Evolutionary conservation across 805 yeast species (phyloP).

Genomic region (Wickerhamiella hasegawae): DNA sequence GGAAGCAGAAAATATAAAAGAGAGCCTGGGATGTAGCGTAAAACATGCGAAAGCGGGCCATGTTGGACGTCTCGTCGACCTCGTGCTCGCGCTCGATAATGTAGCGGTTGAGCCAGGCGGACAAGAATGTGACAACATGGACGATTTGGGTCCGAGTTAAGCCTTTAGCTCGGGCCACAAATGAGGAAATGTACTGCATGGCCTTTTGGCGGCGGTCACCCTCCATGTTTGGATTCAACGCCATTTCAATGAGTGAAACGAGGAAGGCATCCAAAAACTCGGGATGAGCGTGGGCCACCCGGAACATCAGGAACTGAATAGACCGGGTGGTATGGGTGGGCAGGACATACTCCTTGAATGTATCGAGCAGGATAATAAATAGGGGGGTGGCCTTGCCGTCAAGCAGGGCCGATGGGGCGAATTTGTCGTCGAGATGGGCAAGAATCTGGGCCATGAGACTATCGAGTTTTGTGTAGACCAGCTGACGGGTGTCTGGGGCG

Average conservation of each 20-base stretch:
- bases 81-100: constrained; percentile 76
- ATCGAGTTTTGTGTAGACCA: constrained; percentile 57
- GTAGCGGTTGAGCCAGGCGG: constrained; percentile 71
- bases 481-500: constrained; percentile 34
- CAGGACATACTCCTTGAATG: constrained; percentile 66
- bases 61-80: constrained; percentile 52
- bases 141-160: constrained; percentile 57
- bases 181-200: constrained; percentile 81
- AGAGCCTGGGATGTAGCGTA: constrained; percentile 86
- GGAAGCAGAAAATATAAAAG: constrained; percentile 80
- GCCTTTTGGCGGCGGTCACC: constrained; percentile 71
- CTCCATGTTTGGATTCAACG: constrained; percentile 53
- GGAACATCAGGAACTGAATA: constrained; percentile 71
- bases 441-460: constrained; percentile 44
- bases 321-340: constrained; percentile 88
- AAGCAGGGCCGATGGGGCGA: constrained; percentile 35
- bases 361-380: constrained; percentile 56
- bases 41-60: constrained; percentile 80
- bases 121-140: constrained; percentile 66
- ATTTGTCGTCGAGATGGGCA: constrained; percentile 30
- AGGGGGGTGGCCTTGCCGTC: constrained; percentile 50
- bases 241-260: constrained; percentile 66
- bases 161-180: constrained; percentile 70
- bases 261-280: constrained; percentile 75
- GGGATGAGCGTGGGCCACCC: constrained; percentile 62